These are phyloP conservation scores for Hypoxylon sp. DNA, from an alignment of 2,329 filamentous ascomycete species.

Conservation along the genomic window DNA sequence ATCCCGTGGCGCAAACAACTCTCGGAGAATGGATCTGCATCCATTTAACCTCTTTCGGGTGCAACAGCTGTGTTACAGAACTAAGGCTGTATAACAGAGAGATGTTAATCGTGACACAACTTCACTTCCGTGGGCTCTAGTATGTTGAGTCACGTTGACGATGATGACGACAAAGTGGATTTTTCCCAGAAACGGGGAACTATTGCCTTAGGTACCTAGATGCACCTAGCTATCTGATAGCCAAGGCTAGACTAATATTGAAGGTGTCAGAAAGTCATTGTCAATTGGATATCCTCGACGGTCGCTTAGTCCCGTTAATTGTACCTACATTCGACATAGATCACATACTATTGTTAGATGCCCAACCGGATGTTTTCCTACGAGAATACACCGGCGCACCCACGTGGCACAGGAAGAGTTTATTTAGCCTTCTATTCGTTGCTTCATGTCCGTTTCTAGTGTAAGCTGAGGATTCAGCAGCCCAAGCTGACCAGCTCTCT, in stretches of 20 bases:
- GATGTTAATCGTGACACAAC: slow-evolving; percentile 3
- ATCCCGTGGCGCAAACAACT: slow-evolving; percentile 12
- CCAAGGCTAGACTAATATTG: not conserved
- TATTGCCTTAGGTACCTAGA: not conserved
- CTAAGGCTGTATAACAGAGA: not conserved
- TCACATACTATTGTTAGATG: not conserved
- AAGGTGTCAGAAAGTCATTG: not conserved
- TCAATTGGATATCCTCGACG: not conserved
- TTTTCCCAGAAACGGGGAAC: not conserved
- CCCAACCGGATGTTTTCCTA: not conserved
- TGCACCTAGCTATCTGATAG: not conserved
- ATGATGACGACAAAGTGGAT: not conserved
- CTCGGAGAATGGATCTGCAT: slow-evolving; percentile 20
- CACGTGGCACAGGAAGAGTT: not conserved
- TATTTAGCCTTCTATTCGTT: slow-evolving; percentile 11
- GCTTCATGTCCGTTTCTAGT: slow-evolving; percentile 8
- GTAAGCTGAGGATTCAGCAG: not conserved
- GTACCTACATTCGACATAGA: slow-evolving; percentile 2
- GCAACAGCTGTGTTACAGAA: not conserved
- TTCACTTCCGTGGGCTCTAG: not conserved
- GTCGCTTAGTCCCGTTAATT: not conserved
- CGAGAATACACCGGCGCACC: not conserved
- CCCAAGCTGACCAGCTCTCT: not conserved
- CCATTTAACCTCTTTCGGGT: slow-evolving; percentile 24
- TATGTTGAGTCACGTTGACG: not conserved